A percentile compares a stretch with the other conserved stretches of the same genome.
Conservation (phyloP, 352 stramenopile genomes). For the Phytophthora fragariae region DNA sequence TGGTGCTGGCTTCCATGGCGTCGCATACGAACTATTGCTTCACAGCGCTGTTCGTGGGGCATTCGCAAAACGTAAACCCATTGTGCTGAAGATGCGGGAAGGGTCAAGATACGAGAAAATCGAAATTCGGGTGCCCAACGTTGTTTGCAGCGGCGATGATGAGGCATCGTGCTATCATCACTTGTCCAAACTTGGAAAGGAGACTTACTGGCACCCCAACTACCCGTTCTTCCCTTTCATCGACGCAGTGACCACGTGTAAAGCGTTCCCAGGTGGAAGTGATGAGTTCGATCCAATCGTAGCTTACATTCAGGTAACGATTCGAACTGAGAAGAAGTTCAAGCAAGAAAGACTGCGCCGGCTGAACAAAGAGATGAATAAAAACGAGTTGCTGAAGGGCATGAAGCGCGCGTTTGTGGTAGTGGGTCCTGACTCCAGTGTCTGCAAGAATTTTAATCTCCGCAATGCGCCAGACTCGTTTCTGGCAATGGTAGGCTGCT, state of each 20-base stretch:
- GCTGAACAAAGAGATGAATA: slow-evolving; percentile 30
- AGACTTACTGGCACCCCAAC: slow-evolving; percentile 30
- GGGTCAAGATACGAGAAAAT: slow-evolving; percentile 27
- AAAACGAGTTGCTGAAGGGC: slow-evolving; percentile 11
- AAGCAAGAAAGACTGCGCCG: slow-evolving; percentile 11
- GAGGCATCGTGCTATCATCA: slow-evolving; percentile 16
- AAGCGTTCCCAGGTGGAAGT: slow-evolving; percentile 21
- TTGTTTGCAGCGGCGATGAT: slow-evolving; percentile 22
- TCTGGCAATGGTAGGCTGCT: slow-evolving; percentile 27
- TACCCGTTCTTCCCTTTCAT: slow-evolving; percentile 32
- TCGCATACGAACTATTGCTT: slow-evolving; percentile 22
- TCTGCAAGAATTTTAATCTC: slow-evolving; percentile 25
- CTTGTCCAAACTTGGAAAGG: slow-evolving; percentile 20
- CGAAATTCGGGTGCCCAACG: slow-evolving; percentile 21
- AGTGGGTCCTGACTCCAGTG: slow-evolving; percentile 13
- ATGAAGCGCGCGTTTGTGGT: slow-evolving; percentile 28
- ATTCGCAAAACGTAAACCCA: slow-evolving; percentile 19
- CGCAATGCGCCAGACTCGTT: slow-evolving; percentile 1
- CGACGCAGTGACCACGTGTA: slow-evolving; percentile 28
- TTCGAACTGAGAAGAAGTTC: slow-evolving; percentile 27
- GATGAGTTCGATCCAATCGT: slow-evolving; percentile 1
- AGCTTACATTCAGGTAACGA: no score
- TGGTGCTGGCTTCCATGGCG: slow-evolving; percentile 18
- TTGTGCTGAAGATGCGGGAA: slow-evolving; percentile 33
- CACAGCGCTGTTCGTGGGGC: slow-evolving; percentile 24